Base-by-base conservation (phyloP, 768 basidiomycete species). In the Hygrophorus russula region DNA sequence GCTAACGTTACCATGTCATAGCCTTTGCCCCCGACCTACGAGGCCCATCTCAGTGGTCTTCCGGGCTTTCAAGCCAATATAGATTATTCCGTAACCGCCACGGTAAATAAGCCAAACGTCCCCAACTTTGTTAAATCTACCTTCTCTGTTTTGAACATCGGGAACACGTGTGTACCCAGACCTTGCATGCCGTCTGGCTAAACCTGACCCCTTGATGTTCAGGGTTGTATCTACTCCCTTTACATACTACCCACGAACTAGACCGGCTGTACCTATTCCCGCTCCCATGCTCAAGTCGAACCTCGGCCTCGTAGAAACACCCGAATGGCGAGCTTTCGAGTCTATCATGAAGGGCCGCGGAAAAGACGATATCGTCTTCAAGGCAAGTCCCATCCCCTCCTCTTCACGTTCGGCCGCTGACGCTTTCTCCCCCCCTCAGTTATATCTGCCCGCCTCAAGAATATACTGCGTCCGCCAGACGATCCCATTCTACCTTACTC, bases 41-140 rank as follows among this genome's bases (percentile, higher is more conserved):
- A 76, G 45, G 75, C 80, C 12, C 80, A 78, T 49, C 63, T 87
- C 13, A 71, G 73, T 10, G 83, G 83, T 2, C 57, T 86, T 5
- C 84, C 84, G 8, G 85, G 84, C 1, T 85, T 87, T 53, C 64
- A 67, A 12, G 82, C 84, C 11, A 70, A 59, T 5, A 74, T 83
- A 41, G 72, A 73, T 46, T 88, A 87, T 53, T 67, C 66, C 19
- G 67, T 85, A 7, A 70, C 64, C 41, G 77, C 69, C 0, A 60
- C 66, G 18, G 68, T 76, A 18, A 61, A 67, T 46, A 78, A 75
- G 51, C 70, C 69, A 32, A 61, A 59, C 44, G 59, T 60, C n/a
- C 68, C 64, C 27, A 57, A 46, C 46, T 53, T 66, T 11, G 65
- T 75, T 18, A 82, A 74, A 54, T 69, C 73, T 11, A 66, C 69